Evolutionary conservation across 306 rosid species (phyloP), one percentile per base, ranked within the genome.

Genomic region (Geum urbanum): DNA sequence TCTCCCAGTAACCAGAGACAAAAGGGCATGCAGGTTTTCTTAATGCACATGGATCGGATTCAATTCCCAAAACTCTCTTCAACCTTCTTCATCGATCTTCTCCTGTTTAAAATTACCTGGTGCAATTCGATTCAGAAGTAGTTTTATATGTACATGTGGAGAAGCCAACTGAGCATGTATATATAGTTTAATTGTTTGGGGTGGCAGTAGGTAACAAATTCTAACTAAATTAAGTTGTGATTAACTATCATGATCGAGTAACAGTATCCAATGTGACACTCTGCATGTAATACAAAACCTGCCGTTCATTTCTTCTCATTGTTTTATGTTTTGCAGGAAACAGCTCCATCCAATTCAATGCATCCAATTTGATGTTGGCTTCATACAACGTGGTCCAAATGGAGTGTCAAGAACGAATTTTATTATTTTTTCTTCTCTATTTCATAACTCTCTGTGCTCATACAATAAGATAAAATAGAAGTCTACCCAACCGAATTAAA

Each of bases 21-120:
- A 54, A 54, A 54, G 60, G 60, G 60, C 60, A 20, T 35, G 37
- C 35, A n/a, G n/a, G n/a, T n/a, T 54, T 54, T 54, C 37, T 19
- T 10, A 55, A 4, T 55, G 35, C 61, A 55, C 22, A 22, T 14
- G 60, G 63, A 57, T 57, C n/a, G n/a, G n/a, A n/a, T n/a, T n/a
- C n/a, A n/a, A n/a, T n/a, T 12, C 63, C 18, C 24, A 6, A 56
- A 8, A 55, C 60, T 2, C 5, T 57, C 43, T 27, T 13, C 18
- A 13, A n/a, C n/a, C n/a, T n/a, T n/a, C n/a, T n/a, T n/a, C n/a
- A n/a, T n/a, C n/a, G n/a, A n/a, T 57, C n/a, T 50, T 50, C 53
- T 14, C n/a, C 55, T 27, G 9, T 4, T 54, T 55, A n/a, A n/a
- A n/a, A n/a, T 55, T 24, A 55, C 22, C 63, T 11, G 18, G 62